Evolutionary conservation across 257 asterid species (phyloP), one percentile per base, ranked within the genome.

Genomic region (Fraxinus cuspidata): DNA sequence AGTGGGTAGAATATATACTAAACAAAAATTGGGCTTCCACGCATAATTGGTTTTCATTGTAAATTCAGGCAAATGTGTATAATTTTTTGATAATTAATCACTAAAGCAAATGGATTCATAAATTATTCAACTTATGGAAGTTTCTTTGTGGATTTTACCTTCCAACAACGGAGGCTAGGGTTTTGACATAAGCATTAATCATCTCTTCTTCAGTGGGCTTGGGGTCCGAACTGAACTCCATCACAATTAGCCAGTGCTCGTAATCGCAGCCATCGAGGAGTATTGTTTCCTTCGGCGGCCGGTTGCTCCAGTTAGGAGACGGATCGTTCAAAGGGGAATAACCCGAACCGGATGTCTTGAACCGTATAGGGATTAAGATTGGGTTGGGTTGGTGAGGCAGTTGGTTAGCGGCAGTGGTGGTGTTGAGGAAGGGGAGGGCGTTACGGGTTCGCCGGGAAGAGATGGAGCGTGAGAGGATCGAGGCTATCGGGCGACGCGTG

Each of bases 291-390:
- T 90, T 92, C 23, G 98, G 97, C 3, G 99, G 97, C 0, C 99
- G 91, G 83, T 94, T 94, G 88, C 97, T 92, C 98, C 98, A 92
- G 85, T 94, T 94, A 34, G 99, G 97, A 0, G 97, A 89, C 73
- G 97, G 96, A 86, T 94, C 96, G 76, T 94, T 94, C 71, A 94
- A 72, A 15, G 97, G 97, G 3, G 97, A 91, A 81, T 94, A 92
- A 9, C 97, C 98, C 71, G 97, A 82, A 16, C 89, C 85, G 70
- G 97, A 80, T 2, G 96, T 82, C 82, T 83, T 87, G 81, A 85
- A 76, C 34, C 97, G 94, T 74, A 79, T 81, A 68, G 86, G 90
- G 69, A 65, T 73, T 0, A 47, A 5, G 47, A 81, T 56, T 34
- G 76, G 70, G 72, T 70, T 75, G 56, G 73, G 74, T 47, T 28